Evolutionary conservation across 2,329 filamentous ascomycete genomes (phyloP), one percentile per base, ranked within the genome.

Genomic region (Aspergillus sojae): DNA sequence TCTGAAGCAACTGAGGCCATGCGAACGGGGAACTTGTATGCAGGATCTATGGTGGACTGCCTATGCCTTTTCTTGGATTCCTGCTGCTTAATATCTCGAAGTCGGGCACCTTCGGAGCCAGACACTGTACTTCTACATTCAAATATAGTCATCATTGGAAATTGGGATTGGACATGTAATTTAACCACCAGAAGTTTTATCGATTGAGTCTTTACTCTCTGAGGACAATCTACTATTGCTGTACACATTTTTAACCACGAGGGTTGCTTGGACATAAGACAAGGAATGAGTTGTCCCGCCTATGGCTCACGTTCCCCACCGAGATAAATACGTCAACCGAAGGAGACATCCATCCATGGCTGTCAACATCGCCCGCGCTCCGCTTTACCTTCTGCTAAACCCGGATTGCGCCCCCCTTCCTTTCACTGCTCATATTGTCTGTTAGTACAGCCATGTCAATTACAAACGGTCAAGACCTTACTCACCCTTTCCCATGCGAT

Each of bases 391-490:
- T 62, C 58, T 41, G 39, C 39, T 41, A 41, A 41, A n/a, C 50
- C 60, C 58, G 55, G 61, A 48, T 34, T 34, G 39, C 48, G 50
- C 56, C 21, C 21, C 46, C 58, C 58, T 52, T 60, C 56, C 60
- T 52, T 61, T 53, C 46, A 53, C 58, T 30, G 55, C 58, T 61
- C 43, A 36, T 55, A 52, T 62, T 61, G 50, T 58, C 57, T 66
- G 50, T 60, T 63, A 55, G 58, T 45, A 46, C 62, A 66, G 61
- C 30, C 67, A 83, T 83, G 81, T 78, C 80, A 65, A 80, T 83
- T 58, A 79, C 72, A 57, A 78, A 80, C 67, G 80, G 81, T 82
- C 71, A 62, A 62, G 43, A 11, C 41, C n/a, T 32, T 19, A 39
- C 23, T 34, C 4, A 9, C 34, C n/a, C 26, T 1, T 4, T 45